Conservation (phyloP, 106 monocot genomes). For the Alisma plantagoaquatica region DNA sequence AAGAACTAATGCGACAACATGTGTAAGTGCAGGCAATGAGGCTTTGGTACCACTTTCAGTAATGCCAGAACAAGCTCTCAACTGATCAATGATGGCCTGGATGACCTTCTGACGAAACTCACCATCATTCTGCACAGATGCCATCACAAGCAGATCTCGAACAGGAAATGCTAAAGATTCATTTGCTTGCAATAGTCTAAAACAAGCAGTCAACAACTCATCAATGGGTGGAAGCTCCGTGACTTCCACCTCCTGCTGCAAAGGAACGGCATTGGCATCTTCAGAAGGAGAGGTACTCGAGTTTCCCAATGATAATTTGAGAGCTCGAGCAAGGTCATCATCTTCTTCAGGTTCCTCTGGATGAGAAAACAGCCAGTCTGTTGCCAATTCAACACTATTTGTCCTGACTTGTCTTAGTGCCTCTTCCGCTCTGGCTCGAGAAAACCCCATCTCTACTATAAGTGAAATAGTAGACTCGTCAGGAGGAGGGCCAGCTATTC, state of each 20-base stretch:
- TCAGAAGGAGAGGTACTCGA: conserved; percentile 43
- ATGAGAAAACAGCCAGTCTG: conserved; percentile 95
- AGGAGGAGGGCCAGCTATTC: conserved; percentile 57
- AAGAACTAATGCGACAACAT: conserved; percentile 89
- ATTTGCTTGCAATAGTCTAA: conserved; percentile 63
- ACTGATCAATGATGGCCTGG: conserved; percentile 50
- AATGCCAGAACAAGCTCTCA: conserved; percentile 32
- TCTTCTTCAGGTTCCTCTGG: conserved; percentile 98
- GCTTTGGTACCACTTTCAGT: conserved; percentile 25
- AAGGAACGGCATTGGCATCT: conserved; percentile 19
- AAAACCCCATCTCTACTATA: conserved; percentile 96
- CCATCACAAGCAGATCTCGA: conserved; percentile 74
- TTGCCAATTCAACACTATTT: conserved; percentile 95
- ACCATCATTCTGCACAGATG: conserved; percentile 78
- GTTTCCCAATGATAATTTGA: conserved; percentile 90
- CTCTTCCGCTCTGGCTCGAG: conserved; percentile 89
- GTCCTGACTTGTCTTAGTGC: conserved; percentile 88
- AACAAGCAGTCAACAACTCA: conserved; percentile 71
- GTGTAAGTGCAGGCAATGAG: conserved; percentile 65
- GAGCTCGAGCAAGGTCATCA: conserved; percentile 97
- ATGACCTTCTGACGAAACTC: conserved; percentile 58
- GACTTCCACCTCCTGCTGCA: conserved; percentile 42
- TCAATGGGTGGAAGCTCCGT: conserved; percentile 63
- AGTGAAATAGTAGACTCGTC: conserved; percentile 84
- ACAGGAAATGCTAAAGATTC: conserved; percentile 84